These are phyloP conservation scores for Podaxis sp. DNA, from an alignment of 768 basidiomycete genomes.

Conservation along the genomic window DNA sequence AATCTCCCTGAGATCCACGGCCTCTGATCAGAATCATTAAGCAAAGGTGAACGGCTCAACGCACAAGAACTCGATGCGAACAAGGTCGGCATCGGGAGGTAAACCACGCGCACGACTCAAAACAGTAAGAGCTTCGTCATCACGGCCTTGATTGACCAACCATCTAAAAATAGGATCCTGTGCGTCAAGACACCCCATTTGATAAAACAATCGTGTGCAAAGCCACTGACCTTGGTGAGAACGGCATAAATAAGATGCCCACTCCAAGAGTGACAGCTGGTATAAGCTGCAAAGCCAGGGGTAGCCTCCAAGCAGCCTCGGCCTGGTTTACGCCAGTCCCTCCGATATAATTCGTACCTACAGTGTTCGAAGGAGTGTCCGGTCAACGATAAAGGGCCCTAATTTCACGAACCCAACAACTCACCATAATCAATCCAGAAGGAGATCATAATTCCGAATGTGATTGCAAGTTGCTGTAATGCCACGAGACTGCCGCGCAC, in stretches of 20 bases:
- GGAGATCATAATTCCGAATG: constrained; percentile 70
- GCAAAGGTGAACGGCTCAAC: constrained; percentile 19
- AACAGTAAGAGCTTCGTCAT: constrained; percentile 67
- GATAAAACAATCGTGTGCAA: neutral
- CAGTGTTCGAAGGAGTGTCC: constrained; percentile 32
- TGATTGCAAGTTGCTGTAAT: constrained; percentile 79
- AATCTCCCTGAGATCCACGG: constrained; percentile 47
- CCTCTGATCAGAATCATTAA: neutral
- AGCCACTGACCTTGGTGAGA: constrained; percentile 57
- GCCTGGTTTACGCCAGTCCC: constrained; percentile 52
- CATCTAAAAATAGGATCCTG: constrained; percentile 35
- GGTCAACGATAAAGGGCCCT: constrained; percentile 27
- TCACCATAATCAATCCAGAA: constrained; percentile 51
- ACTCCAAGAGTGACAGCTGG: constrained; percentile 68
- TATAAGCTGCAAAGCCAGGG: constrained; percentile 68
- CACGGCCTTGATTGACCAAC: constrained; percentile 74
- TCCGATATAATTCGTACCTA: constrained; percentile 66
- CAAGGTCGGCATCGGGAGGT: constrained; percentile 54
- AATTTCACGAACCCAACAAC: constrained; percentile 2
- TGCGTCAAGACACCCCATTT: neutral
- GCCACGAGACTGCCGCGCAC: constrained; percentile 79
- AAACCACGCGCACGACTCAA: constrained; percentile 56
- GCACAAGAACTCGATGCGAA: constrained; percentile 71
- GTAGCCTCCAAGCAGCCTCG: constrained; percentile 73
- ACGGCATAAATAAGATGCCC: constrained; percentile 76